Base-by-base conservation (phyloP, 2,329 filamentous ascomycete species). In the Mariannaea sp. region DNA sequence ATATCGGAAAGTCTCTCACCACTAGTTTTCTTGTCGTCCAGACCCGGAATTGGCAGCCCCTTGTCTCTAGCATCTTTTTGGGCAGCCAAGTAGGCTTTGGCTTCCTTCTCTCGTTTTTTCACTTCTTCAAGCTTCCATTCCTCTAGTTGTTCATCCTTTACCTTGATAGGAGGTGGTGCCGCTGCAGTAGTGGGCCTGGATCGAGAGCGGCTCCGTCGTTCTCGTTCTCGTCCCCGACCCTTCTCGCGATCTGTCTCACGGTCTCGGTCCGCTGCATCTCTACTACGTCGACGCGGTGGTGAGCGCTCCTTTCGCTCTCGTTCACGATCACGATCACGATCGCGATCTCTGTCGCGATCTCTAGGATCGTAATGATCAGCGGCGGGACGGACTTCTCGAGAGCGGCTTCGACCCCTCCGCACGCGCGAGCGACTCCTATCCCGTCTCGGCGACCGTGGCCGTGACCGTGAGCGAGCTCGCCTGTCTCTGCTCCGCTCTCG, bases 1-100 rank as follows among this genome's bases (percentile, higher is more conserved):
- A 58, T 73, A 73, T 36, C 77, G 64, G 65, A 78, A 70, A 48
- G 77, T 74, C 47, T 78, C 72, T 80, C 78, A 14, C 74, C 75
- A 5, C 70, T 66, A 44, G 71, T 75, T 56, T 72, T 74, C 57
- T 75, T 77, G 59, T 83, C 81, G 47, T 83, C 79, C n/a, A 83
- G 72, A n/a, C 81, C 80, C 0, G 81, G 81, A 16, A 83, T 70
- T 1, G 82, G 81, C 33, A 84, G 67, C 7, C 82, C 82, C 65
- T 85, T 85, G 41, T 78, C 77, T 24, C 80, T 76, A 26, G 83
- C 83, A 59, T 85, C 82, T 56, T 81, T 80, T 60, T 85, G 82
- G 3, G 82, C 82, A 6, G 82, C 82, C 30, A 86, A 72, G 60
- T 86, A 87, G 4, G 82, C 82, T 66, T 85, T 86, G 32, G 84